Base-by-base conservation (phyloP, 2,329 filamentous ascomycete genomes). In the Sphaerulina populicola region DNA sequence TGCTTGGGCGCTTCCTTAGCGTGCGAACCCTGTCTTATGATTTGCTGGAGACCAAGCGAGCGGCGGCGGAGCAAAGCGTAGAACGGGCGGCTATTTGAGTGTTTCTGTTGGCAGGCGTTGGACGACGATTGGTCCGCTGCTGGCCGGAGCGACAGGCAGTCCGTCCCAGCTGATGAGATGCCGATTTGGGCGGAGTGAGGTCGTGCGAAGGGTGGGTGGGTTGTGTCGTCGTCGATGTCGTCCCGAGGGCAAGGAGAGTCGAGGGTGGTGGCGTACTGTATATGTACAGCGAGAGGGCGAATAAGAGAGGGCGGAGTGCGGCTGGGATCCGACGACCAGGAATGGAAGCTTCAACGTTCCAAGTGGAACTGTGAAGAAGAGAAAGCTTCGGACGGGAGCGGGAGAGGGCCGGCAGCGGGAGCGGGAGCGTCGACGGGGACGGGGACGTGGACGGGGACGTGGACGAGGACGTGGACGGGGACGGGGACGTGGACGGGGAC, bases 61-160 rank as follows among this genome's bases (percentile, higher is more conserved):
- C 57, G 55, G 55, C 57, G 57, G 57, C 56, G 52, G 39, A 48
- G 15, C 43, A 51, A 42, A 37, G 31, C 44, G 48, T 43, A 40
- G 29, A 38, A 39, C 44, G 48, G 39, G 47, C 46, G n/a, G 49
- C 35, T 47, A 47, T 45, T 51, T 47, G 44, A 48, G 42, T 38
- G 44, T 39, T 47, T 47, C 21, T 47, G 31, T 33, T 38, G 31
- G 52, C 46, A 51, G 52, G 33, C 50, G 52, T 52, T 39, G 46
- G 23, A 15, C 10, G 14, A 33, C 48, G 43, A 54, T 54, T 58
- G 48, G 56, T 30, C 30, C 31, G 23, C 18, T 44, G 23, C 38
- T 23, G 39, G 48, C 50, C 44, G 44, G 49, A 36, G 43, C 36
- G 42, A 47, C 23, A 27, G 23, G 4, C 23, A 27, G 18, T 18